A percentile compares a stretch with the other conserved stretches of the same genome.
These are phyloP conservation scores for Starmera quercuum DNA, from an alignment of 805 yeast species.

Conservation along the genomic window DNA sequence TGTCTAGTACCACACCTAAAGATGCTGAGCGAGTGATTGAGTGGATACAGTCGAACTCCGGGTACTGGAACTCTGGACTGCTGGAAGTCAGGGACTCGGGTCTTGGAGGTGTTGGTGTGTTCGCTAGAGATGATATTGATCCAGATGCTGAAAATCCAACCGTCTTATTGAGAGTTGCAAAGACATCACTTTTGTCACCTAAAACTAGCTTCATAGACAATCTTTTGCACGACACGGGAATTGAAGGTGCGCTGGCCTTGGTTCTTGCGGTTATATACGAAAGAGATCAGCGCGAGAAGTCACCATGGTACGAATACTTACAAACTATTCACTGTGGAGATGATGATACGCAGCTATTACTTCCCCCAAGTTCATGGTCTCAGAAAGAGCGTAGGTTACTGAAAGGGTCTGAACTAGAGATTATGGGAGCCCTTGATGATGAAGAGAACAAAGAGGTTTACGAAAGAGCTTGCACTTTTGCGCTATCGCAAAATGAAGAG, in stretches of 20 bases:
- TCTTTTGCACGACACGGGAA: slow-evolving; percentile 48
- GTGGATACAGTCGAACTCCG: slow-evolving; percentile 51
- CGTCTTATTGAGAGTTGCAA: slow-evolving; percentile 51
- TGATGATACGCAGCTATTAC: slow-evolving; percentile 22
- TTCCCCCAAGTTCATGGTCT: slow-evolving; percentile 66
- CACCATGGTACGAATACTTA: slow-evolving; percentile 80
- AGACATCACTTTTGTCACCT: slow-evolving; percentile 47
- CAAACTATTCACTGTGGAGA: slow-evolving; percentile 34
- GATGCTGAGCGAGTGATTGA: slow-evolving; percentile 16
- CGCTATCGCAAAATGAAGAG: slow-evolving; percentile 17
- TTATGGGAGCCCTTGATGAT: slow-evolving; percentile 51
- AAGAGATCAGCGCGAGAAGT: slow-evolving; percentile 39
- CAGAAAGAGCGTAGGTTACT: slow-evolving; percentile 38
- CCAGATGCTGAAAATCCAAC: slow-evolving; percentile 23
- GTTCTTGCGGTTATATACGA: slow-evolving; percentile 72
- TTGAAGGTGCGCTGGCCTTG: slow-evolving; percentile 61
- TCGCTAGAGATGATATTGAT: slow-evolving; percentile 37
- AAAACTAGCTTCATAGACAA: slow-evolving; percentile 60
- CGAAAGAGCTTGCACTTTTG: slow-evolving; percentile 27
- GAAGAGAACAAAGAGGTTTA: slow-evolving; percentile 33
- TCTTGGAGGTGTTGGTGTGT: slow-evolving; percentile 70
- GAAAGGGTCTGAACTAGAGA: slow-evolving; percentile 51
- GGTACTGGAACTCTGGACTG: slow-evolving; percentile 43
- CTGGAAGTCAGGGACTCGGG: slow-evolving; percentile 39
- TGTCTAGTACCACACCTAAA: slow-evolving; percentile 23